These are phyloP conservation scores for Rhizopus stolonifer DNA, from an alignment of 371 early-diverging fungal species.

Conservation along the genomic window DNA sequence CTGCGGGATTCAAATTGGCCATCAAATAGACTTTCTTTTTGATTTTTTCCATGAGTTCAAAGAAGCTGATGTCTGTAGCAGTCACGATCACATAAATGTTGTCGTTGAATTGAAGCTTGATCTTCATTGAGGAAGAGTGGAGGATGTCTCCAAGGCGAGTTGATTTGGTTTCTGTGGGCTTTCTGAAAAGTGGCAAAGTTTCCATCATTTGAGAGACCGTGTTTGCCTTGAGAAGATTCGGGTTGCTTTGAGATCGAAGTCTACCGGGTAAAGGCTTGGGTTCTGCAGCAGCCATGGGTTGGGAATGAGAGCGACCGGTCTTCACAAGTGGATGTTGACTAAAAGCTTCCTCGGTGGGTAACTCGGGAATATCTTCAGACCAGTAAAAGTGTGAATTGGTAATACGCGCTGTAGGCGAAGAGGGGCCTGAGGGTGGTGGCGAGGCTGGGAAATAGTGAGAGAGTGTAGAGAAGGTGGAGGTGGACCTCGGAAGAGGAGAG, in stretches of 20 bases:
- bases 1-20: conserved; percentile 51
- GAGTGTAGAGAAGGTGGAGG: too few relatives aligned
- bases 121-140: conserved; percentile 52
- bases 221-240: conserved; percentile 55
- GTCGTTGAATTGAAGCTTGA: conserved; percentile 83
- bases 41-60: conserved; percentile 76
- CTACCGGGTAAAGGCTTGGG: conserved; percentile 27
- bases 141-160: not conserved
- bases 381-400: conserved; percentile 30
- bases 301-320: conserved; percentile 46
- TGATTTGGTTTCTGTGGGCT: not conserved
- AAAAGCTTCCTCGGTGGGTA: conserved; percentile 2
- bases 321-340: conserved; percentile 12
- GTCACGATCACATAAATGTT: conserved; percentile 87
- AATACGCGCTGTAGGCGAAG: conserved; percentile 56
- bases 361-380: conserved; percentile 6
- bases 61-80: conserved; percentile 68
- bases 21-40: conserved; percentile 88
- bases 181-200: not conserved
- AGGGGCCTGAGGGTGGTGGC: conserved; percentile 62
- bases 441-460: conserved; percentile 50
- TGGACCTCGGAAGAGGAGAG: too few relatives aligned
- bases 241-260: conserved; percentile 65
- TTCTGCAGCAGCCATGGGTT: conserved; percentile 36
- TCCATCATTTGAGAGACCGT: not conserved